Evolutionary conservation across 306 rosid genomes (phyloP), one percentile per base, ranked within the genome.

Genomic region (Vigna radiata): DNA sequence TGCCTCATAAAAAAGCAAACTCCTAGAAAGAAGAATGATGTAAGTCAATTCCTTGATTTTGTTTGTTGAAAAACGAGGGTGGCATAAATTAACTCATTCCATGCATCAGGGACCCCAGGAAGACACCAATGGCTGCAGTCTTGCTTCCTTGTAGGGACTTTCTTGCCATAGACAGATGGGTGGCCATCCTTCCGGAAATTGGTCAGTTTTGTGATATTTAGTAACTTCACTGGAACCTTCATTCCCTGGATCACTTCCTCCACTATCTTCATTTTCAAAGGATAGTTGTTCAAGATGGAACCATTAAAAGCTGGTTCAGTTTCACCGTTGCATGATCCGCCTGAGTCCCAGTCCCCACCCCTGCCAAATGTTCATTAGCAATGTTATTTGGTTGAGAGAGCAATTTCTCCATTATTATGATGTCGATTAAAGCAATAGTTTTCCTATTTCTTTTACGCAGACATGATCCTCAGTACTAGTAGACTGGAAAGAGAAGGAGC

Each of bases 311-410:
- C 91, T 6, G 99, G 99, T 53, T 87, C 79, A 0, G 88, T 92
- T 82, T 96, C 97, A 15, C 99, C 98, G n/a, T 87, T 78, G 83
- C 99, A 96, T 12, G 97, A 89, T 54, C 99, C 99, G 1, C 99
- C 99, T 48, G 99, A 91, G 83, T 91, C 98, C 99, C 99, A 96
- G 58, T 96, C 97, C 68, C 97, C 99, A 64, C 98, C 99, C 79
- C 98, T 92, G 91, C 76, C 79, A 82, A 73, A 65, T 64, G 56
- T 77, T 74, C 43, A 58, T 44, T 44, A 58, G 49, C 75, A 54
- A 47, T 33, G 67, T 43, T 66, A 29, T 46, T 49, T 41, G 41
- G 64, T 19, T 19, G 21, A 19, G 21, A 19, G 21, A 19, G 21
- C 21, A 19, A 19, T 19, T 76, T 49, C 68, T 43, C 46, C 50